A percentile compares a stretch with the other conserved stretches of the same genome.
phyloP scores from a whole-genome alignment of 1,139 yeast genomes.

The Starmera stellimalicola region DNA sequence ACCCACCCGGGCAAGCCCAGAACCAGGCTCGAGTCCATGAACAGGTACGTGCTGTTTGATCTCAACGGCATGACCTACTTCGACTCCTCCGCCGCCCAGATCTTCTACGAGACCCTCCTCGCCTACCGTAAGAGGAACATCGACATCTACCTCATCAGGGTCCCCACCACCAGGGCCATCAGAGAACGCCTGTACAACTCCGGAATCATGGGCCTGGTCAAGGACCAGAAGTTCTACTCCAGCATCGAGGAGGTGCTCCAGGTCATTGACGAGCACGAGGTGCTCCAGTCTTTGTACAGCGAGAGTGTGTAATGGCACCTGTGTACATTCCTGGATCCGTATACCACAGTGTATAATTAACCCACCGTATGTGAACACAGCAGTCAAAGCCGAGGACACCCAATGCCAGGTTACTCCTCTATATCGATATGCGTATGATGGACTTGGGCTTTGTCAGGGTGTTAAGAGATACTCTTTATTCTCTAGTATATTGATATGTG shows the following conservation, averaged over 20 bases:
- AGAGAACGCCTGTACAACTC: slow-evolving; percentile 25
- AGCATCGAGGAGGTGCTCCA: slow-evolving; percentile 20
- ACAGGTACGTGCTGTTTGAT: slow-evolving; percentile 68
- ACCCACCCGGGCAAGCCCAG: slow-evolving; percentile 78
- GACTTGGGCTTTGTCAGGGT: no score
- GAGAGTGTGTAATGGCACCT: no score
- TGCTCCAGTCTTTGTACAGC: neutral
- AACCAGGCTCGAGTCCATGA: slow-evolving; percentile 42
- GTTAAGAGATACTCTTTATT: no score
- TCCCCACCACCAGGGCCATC: slow-evolving; percentile 34
- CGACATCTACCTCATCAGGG: slow-evolving; percentile 55
- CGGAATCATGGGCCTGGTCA: slow-evolving; percentile 19
- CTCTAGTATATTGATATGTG: no score
- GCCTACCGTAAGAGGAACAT: slow-evolving; percentile 50
- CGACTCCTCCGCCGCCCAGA: slow-evolving; percentile 84
- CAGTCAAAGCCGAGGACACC: no score
- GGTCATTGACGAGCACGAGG: slow-evolving; percentile 12
- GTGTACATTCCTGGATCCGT: no score
- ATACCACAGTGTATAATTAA: no score
- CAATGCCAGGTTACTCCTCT: no score
- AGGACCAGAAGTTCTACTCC: slow-evolving; percentile 14
- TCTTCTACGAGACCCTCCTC: slow-evolving; percentile 49
- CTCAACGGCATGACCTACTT: slow-evolving; percentile 78
- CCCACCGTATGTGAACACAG: no score
- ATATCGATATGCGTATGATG: no score